Conservation (phyloP, 306 rosid species). For the Vigna trinervia region DNA sequence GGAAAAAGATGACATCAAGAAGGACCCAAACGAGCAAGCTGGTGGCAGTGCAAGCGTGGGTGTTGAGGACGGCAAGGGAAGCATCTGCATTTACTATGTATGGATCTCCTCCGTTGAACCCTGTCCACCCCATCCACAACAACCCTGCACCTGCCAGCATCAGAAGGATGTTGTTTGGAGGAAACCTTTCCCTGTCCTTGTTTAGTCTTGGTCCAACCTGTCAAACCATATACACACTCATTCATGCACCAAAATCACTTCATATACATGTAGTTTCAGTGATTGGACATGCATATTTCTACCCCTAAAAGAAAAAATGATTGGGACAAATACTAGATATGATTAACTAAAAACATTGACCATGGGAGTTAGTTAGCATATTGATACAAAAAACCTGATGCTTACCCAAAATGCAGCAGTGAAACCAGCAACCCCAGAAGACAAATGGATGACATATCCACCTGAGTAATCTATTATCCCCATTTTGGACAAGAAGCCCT, state of each 20-base stretch:
- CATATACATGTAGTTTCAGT: not conserved
- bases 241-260: not conserved
- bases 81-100: conserved; percentile 46
- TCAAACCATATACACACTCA: not conserved
- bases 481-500: conserved; percentile 36
- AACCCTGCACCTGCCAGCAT: conserved; percentile 59
- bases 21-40: conserved; percentile 63
- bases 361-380: not conserved
- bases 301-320: not conserved
- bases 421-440: conserved; percentile 66
- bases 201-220: conserved; percentile 63
- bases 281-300: too few relatives aligned
- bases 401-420: conserved; percentile 62
- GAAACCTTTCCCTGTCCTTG: conserved; percentile 64
- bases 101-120: conserved; percentile 68
- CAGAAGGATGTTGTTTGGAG: conserved; percentile 58
- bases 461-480: conserved; percentile 57
- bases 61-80: conserved; percentile 55
- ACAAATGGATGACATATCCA: conserved; percentile 59
- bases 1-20: conserved; percentile 55
- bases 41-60: conserved; percentile 64
- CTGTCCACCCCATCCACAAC: conserved; percentile 63
- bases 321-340: not conserved
- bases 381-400: not conserved
- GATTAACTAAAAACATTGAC: not conserved